phyloP scores from a whole-genome alignment of 2,329 filamentous ascomycete species.

The Lecanoromycetidae sp. region DNA sequence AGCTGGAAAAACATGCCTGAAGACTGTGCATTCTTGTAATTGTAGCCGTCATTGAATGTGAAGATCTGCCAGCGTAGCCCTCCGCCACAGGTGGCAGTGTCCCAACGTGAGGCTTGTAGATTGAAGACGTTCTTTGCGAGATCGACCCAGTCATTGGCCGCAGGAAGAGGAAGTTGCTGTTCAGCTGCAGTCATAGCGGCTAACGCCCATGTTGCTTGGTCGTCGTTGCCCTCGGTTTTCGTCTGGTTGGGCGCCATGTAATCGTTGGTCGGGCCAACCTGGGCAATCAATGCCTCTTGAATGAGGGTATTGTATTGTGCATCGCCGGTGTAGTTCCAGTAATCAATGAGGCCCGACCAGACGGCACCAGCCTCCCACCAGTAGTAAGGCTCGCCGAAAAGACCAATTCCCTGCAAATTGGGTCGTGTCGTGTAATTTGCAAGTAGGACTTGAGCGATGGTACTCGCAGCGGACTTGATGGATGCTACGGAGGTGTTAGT shows the following conservation, averaged over 20 bases:
- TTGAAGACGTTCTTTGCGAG: constrained; percentile 67
- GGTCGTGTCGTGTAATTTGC: constrained; percentile 28
- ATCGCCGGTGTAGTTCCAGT: constrained; percentile 54
- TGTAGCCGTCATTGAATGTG: constrained; percentile 37
- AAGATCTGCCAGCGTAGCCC: constrained; percentile 74
- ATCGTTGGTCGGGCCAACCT: constrained; percentile 53
- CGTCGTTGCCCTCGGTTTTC: constrained; percentile 12
- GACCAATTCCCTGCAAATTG: constrained; percentile 23
- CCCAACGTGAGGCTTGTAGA: constrained; percentile 58
- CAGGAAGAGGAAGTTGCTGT: constrained; percentile 25
- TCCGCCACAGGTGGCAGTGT: constrained; percentile 50
- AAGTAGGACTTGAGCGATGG: constrained; percentile 38
- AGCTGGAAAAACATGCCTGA: constrained; percentile 41
- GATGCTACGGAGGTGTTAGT: neutral
- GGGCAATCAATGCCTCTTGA: constrained; percentile 50
- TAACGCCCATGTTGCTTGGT: constrained; percentile 25
- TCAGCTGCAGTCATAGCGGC: constrained; percentile 27
- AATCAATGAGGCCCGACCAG: constrained; percentile 42
- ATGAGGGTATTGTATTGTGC: constrained; percentile 50
- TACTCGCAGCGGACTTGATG: constrained; percentile 35
- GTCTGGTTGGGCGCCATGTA: constrained; percentile 51
- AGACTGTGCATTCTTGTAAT: constrained; percentile 40
- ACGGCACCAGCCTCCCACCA: constrained; percentile 17
- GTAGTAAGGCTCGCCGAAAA: constrained; percentile 28
- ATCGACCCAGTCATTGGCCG: constrained; percentile 51